phyloP scores from a whole-genome alignment of 805 yeast genomes.

The Saturnispora galanensis region DNA sequence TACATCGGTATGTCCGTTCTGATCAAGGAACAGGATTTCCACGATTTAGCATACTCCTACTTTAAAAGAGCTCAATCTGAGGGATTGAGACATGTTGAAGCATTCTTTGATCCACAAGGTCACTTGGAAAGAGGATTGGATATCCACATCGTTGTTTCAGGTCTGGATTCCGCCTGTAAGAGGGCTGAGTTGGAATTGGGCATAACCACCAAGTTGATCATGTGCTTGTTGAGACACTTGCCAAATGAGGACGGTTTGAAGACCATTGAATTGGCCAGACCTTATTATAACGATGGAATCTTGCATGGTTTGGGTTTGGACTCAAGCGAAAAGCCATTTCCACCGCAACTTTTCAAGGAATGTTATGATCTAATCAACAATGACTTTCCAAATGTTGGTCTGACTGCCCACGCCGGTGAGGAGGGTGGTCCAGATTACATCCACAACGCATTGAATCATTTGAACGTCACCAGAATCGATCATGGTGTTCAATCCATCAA shows the following conservation, averaged over 20 bases:
- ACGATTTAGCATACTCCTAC: constrained; percentile 67
- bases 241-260: constrained; percentile 50
- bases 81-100: constrained; percentile 62
- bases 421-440: constrained; percentile 76
- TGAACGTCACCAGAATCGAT: constrained; percentile 63
- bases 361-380: constrained; percentile 45
- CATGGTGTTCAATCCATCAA: constrained; percentile 66
- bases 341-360: constrained; percentile 58
- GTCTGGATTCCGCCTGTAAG: constrained; percentile 59
- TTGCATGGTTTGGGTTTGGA: constrained; percentile 77
- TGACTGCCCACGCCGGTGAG: constrained; percentile 87
- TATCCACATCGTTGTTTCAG: constrained; percentile 51
- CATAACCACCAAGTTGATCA: constrained; percentile 60
- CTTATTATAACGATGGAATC: constrained; percentile 44
- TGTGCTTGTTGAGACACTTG: constrained; percentile 74
- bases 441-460: constrained; percentile 42
- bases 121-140: constrained; percentile 60
- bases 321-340: constrained; percentile 70
- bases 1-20: constrained; percentile 77
- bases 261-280: constrained; percentile 44
- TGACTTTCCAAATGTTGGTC: constrained; percentile 42
- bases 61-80: constrained; percentile 48
- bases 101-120: constrained; percentile 79
- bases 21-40: constrained; percentile 60
- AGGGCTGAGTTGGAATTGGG: constrained; percentile 51